These are phyloP conservation scores for Fusarium musae DNA, from an alignment of 2,329 filamentous ascomycete genomes.

Conservation along the genomic window DNA sequence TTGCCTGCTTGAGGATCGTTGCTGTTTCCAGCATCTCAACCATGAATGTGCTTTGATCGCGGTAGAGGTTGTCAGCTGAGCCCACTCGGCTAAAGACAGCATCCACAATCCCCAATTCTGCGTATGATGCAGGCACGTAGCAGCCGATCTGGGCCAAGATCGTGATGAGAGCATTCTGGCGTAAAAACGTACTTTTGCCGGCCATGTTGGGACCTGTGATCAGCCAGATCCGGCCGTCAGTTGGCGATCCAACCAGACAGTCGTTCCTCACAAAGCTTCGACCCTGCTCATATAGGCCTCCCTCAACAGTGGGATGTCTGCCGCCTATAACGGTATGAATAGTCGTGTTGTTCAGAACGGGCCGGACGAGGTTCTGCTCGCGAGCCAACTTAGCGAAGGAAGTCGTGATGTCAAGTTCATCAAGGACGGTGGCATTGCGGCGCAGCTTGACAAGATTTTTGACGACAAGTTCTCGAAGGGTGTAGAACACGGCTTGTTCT, in stretches of 20 bases:
- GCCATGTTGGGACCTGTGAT: conserved; percentile 96
- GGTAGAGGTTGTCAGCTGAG: conserved; percentile 93
- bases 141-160: conserved; percentile 93
- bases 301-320: conserved; percentile 91
- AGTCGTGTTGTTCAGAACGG: conserved; percentile 72
- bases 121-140: conserved; percentile 90
- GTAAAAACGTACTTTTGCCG: conserved; percentile 94
- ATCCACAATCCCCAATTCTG: conserved; percentile 91
- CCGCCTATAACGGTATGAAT: conserved; percentile 84
- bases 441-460: conserved; percentile 85
- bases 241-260: conserved; percentile 78
- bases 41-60: conserved; percentile 98
- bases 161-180: conserved; percentile 94
- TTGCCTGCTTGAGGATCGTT: conserved; percentile 86
- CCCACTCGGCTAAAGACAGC: conserved; percentile 94
- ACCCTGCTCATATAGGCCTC: conserved; percentile 81
- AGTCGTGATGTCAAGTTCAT: conserved; percentile 90
- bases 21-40: conserved; percentile 99
- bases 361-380: conserved; percentile 79
- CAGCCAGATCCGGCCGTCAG: conserved; percentile 71
- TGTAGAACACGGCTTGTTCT: conserved; percentile 82
- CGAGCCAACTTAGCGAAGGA: conserved; percentile 84
- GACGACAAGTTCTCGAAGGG: conserved; percentile 80
- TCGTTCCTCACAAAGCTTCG: conserved; percentile 87
- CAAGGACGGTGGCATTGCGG: conserved; percentile 88